A percentile compares a stretch with the other conserved stretches of the same genome.
phyloP scores from a whole-genome alignment of 176 grass and related monocot species.

The Cocos nucifera region DNA sequence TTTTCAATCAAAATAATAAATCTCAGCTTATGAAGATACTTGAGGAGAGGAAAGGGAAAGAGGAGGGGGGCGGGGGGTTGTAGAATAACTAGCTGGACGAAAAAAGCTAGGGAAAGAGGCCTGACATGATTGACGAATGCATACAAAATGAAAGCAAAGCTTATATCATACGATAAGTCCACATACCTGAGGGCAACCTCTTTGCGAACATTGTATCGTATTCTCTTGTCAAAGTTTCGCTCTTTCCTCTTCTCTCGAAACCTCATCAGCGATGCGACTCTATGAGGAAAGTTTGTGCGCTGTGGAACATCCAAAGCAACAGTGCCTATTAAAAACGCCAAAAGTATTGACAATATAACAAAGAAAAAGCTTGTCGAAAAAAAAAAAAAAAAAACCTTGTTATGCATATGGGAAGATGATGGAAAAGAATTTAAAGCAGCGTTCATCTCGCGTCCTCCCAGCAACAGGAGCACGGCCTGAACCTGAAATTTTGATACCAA shows the following conservation, averaged over 20 bases:
- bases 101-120: no score
- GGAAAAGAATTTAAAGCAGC: slow-evolving; percentile 25
- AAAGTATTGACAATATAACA: no score
- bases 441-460: slow-evolving; percentile 81
- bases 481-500: slow-evolving; percentile 33
- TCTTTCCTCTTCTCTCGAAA: slow-evolving; percentile 97
- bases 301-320: slow-evolving; percentile 21
- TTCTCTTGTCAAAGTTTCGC: slow-evolving; percentile 97
- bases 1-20: no score
- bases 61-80: no score
- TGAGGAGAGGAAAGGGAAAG: no score
- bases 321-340: no score
- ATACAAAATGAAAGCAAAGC: no score
- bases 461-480: slow-evolving; percentile 86
- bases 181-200: slow-evolving; percentile 85
- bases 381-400: slow-evolving; percentile 40
- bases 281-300: slow-evolving; percentile 88
- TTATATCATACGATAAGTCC: no score
- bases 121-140: no score
- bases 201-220: slow-evolving; percentile 84
- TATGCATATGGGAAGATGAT: slow-evolving; percentile 51
- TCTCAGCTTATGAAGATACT: no score
- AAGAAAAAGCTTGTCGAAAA: neutral
- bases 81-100: no score
- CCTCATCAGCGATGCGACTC: slow-evolving; percentile 93